Evolutionary conservation across 495 filamentous ascomycete genomes (phyloP).

Genomic region (Daldinia caldariorum): DNA sequence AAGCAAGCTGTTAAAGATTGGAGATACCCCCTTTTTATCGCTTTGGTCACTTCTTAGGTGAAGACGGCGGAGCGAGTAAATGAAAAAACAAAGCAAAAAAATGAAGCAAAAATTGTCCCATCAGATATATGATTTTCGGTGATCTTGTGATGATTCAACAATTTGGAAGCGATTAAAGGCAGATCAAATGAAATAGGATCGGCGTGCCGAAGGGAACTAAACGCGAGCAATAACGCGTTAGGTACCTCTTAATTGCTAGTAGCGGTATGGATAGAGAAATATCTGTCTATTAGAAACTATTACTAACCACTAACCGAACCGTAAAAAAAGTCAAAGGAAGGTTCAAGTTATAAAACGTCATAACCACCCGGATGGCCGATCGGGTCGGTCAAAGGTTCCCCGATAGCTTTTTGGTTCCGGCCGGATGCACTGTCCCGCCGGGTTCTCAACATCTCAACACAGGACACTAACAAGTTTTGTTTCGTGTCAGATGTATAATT

Average conservation of each 20-base stretch:
- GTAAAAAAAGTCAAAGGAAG: background rate
- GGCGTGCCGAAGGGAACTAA: background rate
- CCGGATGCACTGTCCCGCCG: slow-evolving; percentile 6
- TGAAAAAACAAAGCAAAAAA: slow-evolving; percentile 14
- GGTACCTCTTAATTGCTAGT: too few species aligned
- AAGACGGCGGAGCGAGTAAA: slow-evolving; percentile 3
- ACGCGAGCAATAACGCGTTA: background rate
- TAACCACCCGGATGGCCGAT: slow-evolving; percentile 3
- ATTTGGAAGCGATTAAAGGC: background rate
- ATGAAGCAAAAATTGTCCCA: background rate
- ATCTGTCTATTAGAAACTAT: background rate
- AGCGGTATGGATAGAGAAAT: background rate
- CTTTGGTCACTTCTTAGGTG: background rate
- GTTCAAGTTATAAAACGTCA: background rate
- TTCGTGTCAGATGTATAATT: too few species aligned
- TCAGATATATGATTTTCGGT: background rate
- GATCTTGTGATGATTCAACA: background rate
- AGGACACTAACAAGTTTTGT: background rate
- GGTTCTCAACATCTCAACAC: background rate
- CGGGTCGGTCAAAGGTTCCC: slow-evolving; percentile 2
- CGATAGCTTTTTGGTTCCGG: background rate
- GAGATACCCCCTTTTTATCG: slow-evolving; percentile 22
- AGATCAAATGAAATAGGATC: background rate
- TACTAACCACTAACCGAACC: background rate
- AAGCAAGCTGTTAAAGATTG: slow-evolving; percentile 1